A percentile compares a stretch with the other conserved stretches of the same genome.
Evolutionary conservation across 2,329 filamentous ascomycete species (phyloP).

Genomic region (Arthrobotrys sinensis): DNA sequence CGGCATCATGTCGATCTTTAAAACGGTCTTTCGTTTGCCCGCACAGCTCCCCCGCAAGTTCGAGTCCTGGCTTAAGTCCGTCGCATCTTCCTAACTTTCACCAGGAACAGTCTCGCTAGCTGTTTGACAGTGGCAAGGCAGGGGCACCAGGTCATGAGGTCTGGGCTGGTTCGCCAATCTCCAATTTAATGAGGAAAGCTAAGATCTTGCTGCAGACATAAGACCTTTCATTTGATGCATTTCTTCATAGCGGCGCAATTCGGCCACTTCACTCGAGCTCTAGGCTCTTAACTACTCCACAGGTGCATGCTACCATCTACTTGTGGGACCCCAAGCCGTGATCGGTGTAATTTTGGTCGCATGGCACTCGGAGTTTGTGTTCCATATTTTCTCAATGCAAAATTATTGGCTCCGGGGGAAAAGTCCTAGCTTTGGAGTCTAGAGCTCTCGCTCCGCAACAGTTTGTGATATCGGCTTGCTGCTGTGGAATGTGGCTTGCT

Average conservation of each 20-base stretch:
- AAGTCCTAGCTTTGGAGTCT: not conserved
- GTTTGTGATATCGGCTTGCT: slow-evolving; percentile 20
- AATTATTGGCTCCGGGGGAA: not conserved
- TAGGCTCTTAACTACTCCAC: not conserved
- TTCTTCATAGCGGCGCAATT: not conserved
- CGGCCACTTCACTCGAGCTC: not conserved
- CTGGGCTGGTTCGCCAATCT: slow-evolving; percentile 24
- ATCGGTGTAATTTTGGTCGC: slow-evolving; percentile 49
- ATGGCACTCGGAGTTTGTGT: slow-evolving; percentile 59
- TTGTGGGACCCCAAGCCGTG: slow-evolving; percentile 1
- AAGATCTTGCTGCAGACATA: not conserved
- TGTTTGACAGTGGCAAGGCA: not conserved
- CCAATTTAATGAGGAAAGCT: slow-evolving; percentile 21
- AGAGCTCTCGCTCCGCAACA: slow-evolving; percentile 1
- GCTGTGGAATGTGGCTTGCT: slow-evolving; percentile 27
- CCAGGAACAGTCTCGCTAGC: not conserved
- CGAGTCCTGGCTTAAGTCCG: slow-evolving; percentile 23
- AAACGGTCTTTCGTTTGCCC: slow-evolving; percentile 44
- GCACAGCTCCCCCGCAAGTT: slow-evolving; percentile 6
- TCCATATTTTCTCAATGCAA: slow-evolving; percentile 14
- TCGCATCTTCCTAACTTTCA: not conserved
- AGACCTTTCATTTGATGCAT: not conserved
- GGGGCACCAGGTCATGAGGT: not conserved
- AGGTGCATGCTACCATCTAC: not conserved
- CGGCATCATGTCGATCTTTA: slow-evolving; percentile 16